Evolutionary conservation across 768 basidiomycete genomes (phyloP), one percentile per base, ranked within the genome.

Genomic region (Suillus hirtellus): DNA sequence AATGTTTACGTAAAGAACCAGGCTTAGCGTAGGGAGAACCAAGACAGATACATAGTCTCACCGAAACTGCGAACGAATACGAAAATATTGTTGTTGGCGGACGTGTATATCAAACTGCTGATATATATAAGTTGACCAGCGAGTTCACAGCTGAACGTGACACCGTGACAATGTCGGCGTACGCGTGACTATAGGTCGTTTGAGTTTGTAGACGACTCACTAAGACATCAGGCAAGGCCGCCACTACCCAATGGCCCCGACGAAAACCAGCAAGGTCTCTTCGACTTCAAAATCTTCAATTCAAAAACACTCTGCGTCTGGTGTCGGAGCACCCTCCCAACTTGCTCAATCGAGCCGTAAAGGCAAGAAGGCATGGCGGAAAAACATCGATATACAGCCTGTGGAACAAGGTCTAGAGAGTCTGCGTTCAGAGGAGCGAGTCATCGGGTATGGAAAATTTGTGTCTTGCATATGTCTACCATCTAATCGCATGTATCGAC

Each of bases 321-420:
- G 34, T 3, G 46, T 73, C 4, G 71, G 73, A 3, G 73, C 71
- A 3, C 74, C 74, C 37, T 68, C 73, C 4, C 74, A 75, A 38
- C 68, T 65, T n/a, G 67, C 61, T 14, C 94, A 96, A 74, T 75
- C 86, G 0, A 92, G 89, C 69, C 80, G 95, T 63, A 96, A 94
- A 74, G 93, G 94, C n/a, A 96, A 96, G 74, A 86, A 85, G 62
- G 87, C 95, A 54, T 96, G 95, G 95, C 78, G 95, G 72, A 96
- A 97, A 79, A 93, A 97, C 75, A 88, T 96, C 60, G 88, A 96
- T 72, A 83, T 96, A 58, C 84, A 86, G 31, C 87, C 87, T 58
- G 87, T 95, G 21, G 94, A 96, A 69, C 78, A 81, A 54, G 87
- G 86, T 2, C 70, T 96, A 66, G 95, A 96, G 74, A 84, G 79